Evolutionary conservation across 805 yeast genomes (phyloP), one percentile per base, ranked within the genome.

Genomic region (Candida adriatica): DNA sequence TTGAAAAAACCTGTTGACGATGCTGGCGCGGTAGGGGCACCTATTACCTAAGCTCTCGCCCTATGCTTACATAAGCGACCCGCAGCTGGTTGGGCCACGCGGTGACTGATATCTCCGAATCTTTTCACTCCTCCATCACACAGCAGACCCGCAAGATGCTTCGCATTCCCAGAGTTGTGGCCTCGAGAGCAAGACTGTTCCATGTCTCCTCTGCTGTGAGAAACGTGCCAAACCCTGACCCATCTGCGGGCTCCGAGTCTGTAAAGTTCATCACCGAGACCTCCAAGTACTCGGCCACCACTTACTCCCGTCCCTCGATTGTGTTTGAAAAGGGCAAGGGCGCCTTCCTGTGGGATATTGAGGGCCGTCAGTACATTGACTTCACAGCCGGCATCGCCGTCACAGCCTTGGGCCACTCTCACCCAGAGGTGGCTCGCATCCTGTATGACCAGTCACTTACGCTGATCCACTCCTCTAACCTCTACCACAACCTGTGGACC

Each of bases 361-460:
- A 84, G 46, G 80, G 81, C 38, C 68, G 74, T 24, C 70, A 79
- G 53, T 92, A 79, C 51, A 68, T 92, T 30, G 98, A 92, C 54
- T 90, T 92, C 59, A 79, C 90, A 1, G 87, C 96, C 2, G 98
- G 98, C 32, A 90, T 92, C 45, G 97, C 98, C 1, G 98, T 92
- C 11, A 90, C 95, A n/a, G 79, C 84, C 1, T 64, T 92, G 41
- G 98, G 98, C 3, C 97, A 92, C 53, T 65, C 87, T 16, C 71
- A 92, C 46, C 75, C 77, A 4, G 79, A 76, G 40, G 70, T 92
- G 22, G 71, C 94, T 6, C 62, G 79, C 33, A 73, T 92, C 38
- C 55, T 87, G 39, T 57, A 60, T 35, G 80, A 81, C 26, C 98
- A 92, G 60, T 74, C 87, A 1, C 54, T 55, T 19, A 76, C 77